Conservation (phyloP, 2,329 filamentous ascomycete genomes). For the Hypoxylon sp. region DNA sequence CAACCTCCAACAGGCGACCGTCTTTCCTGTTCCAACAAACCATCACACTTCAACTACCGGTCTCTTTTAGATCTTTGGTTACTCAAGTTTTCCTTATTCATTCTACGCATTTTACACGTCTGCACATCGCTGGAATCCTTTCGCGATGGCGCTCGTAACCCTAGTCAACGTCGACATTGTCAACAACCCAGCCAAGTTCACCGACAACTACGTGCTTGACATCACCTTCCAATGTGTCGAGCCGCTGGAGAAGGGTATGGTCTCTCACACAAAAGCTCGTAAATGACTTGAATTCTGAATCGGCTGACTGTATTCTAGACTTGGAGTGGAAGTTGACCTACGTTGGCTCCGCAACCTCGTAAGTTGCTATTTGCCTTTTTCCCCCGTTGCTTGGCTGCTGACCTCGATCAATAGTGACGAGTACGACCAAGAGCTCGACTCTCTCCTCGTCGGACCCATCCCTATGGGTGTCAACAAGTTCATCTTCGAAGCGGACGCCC, state of each 20-base stretch:
- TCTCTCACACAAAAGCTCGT: background rate
- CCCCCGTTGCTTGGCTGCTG: slow-evolving; percentile 18
- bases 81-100: slow-evolving; percentile 27
- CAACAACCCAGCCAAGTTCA: slow-evolving; percentile 97
- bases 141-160: slow-evolving; percentile 93
- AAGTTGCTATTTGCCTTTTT: slow-evolving; percentile 60
- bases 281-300: background rate
- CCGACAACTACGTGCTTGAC: slow-evolving; percentile 94
- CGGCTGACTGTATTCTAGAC: slow-evolving; percentile 68
- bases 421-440: slow-evolving; percentile 98
- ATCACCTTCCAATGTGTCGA: slow-evolving; percentile 99
- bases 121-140: slow-evolving; percentile 28
- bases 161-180: slow-evolving; percentile 94
- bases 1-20: slow-evolving; percentile 30
- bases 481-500: slow-evolving; percentile 94
- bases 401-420: slow-evolving; percentile 76
- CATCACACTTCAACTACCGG: background rate
- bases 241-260: slow-evolving; percentile 87
- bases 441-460: slow-evolving; percentile 95
- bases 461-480: slow-evolving; percentile 99
- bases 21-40: slow-evolving; percentile 12
- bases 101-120: slow-evolving; percentile 20
- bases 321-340: slow-evolving; percentile 99
- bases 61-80: slow-evolving; percentile 7
- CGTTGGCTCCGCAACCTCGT: slow-evolving; percentile 98